Evolutionary conservation across 768 basidiomycete species (phyloP), one percentile per base, ranked within the genome.

Genomic region (Boletus sp.): DNA sequence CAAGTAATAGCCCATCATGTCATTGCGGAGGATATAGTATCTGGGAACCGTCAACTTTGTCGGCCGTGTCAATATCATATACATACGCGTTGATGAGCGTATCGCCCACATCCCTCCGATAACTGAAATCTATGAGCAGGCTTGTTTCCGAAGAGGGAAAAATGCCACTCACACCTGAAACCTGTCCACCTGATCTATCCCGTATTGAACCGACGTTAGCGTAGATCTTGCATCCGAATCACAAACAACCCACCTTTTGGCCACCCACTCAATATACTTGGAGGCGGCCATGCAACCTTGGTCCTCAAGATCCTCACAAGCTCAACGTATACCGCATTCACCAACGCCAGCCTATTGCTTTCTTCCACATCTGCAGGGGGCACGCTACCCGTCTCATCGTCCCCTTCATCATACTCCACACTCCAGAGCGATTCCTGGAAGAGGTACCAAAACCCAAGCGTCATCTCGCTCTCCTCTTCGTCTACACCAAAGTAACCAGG

Each of bases 391-490:
- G 60, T 61, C 34, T 64, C 66, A 2, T 69, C 72, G 10, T 75
- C 76, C 27, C 40, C 61, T 9, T 64, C 62, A 47, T 80, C 80
- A 53, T 77, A 84, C 49, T 87, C 84, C 13, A 78, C 78, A 34
- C 74, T 78, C 90, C 90, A 93, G 25, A 93, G 68, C 1, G 90
- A 83, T 66, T 98, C 94, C 69, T 96, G 93, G 53, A 96, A 81
- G 38, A 91, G 74, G 58, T 92, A 95, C 88, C 95, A 96, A 63
- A 95, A 95, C 1, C 83, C 83, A 3, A 96, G 79, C 3, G 88
- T 88, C 77, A 87, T 80, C 70, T 95, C 92, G 62, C 90, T 93
- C 64, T 90, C 86, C 46, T 91, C 88, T 66, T 95, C 94, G 44
- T 95, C 93, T 0, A 82, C 79, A 1, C 88, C 90, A 64, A 86